Evolutionary conservation across 371 early-diverging fungal species (phyloP).

Genomic region (Syncephalastrum racemosum): DNA sequence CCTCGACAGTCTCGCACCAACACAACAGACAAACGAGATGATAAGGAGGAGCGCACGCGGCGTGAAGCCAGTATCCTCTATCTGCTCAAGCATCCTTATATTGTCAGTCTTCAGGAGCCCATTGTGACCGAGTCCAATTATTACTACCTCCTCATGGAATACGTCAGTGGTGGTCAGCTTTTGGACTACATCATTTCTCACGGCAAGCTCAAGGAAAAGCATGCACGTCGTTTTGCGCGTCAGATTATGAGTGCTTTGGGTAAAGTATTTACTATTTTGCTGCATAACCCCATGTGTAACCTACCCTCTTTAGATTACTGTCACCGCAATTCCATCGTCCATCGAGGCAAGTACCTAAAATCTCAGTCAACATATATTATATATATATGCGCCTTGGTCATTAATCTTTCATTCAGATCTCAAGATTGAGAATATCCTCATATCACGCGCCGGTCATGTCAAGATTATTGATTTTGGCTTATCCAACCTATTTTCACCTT

Average conservation of each 20-base stretch:
- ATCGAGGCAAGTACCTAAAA: conserved; percentile 61
- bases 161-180: conserved; percentile 86
- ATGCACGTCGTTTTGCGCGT: conserved; percentile 86
- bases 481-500: conserved; percentile 84
- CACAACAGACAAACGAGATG: conserved; percentile 39
- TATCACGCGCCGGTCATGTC: conserved; percentile 41
- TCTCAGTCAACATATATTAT: conserved; percentile 6
- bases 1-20: conserved; percentile 49
- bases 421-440: conserved; percentile 21
- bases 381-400: conserved; percentile 38
- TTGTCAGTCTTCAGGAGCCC: conserved; percentile 80
- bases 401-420: conserved; percentile 56
- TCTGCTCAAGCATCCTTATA: conserved; percentile 88
- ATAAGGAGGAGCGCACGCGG: conserved; percentile 83
- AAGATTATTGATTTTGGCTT: conserved; percentile 96
- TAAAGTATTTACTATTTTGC: conserved; percentile 17
- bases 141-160: conserved; percentile 90
- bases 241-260: conserved; percentile 92
- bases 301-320: conserved; percentile 68
- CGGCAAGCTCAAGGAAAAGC: conserved; percentile 84
- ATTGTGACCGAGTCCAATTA: conserved; percentile 74
- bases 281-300: not conserved
- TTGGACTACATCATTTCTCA: conserved; percentile 88
- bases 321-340: conserved; percentile 92
- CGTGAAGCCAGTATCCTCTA: conserved; percentile 88